Percentiles rank a stretch among this genome's conserved stretches.
Conservation (phyloP, 2,329 filamentous ascomycete species). For the Westerdykella ornata region DNA sequence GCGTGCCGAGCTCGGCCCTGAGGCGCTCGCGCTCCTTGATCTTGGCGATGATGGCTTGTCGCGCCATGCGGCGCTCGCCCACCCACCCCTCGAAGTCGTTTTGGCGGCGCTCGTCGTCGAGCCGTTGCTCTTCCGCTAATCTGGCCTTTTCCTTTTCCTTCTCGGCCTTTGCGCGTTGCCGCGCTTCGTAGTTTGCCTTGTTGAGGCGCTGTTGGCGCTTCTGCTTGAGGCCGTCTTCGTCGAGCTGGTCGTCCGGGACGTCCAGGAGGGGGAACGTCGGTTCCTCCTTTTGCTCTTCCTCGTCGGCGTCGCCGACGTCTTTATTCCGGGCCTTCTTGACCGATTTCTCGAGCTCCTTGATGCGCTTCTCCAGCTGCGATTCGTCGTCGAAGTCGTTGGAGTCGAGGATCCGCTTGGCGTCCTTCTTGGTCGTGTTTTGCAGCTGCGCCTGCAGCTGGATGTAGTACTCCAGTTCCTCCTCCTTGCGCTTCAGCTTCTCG, state of each 20-base stretch:
- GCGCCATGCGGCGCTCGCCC: conserved; percentile 67
- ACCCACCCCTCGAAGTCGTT: conserved; percentile 85
- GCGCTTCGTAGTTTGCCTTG: conserved; percentile 90
- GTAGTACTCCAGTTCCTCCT: conserved; percentile 91
- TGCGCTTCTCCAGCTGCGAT: conserved; percentile 69
- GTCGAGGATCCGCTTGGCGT: conserved; percentile 77
- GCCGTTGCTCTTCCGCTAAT: conserved; percentile 70
- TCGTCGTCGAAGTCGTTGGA: conserved; percentile 91
- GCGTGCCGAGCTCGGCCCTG: conserved; percentile 90
- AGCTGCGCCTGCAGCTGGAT: conserved; percentile 71
- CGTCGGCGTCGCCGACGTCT: conserved; percentile 75
- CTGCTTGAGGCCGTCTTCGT: conserved; percentile 83
- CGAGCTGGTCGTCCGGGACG: conserved; percentile 82
- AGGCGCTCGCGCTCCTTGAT: conserved; percentile 92
- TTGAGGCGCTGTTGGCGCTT: conserved; percentile 88
- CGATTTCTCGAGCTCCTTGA: conserved; percentile 84
- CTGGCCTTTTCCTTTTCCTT: conserved; percentile 90
- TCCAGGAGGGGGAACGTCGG: conserved; percentile 86
- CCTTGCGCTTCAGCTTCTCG: conserved; percentile 91
- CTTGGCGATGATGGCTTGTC: conserved; percentile 63
- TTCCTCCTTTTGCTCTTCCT: conserved; percentile 70
- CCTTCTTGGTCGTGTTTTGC: conserved; percentile 73
- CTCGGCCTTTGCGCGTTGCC: conserved; percentile 88
- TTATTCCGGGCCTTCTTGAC: conserved; percentile 88
- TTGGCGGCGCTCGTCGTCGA: conserved; percentile 76